These are phyloP conservation scores for Cutaneotrichosporon sp. DNA, from an alignment of 1,284 basidiomycete species.

Conservation along the genomic window DNA sequence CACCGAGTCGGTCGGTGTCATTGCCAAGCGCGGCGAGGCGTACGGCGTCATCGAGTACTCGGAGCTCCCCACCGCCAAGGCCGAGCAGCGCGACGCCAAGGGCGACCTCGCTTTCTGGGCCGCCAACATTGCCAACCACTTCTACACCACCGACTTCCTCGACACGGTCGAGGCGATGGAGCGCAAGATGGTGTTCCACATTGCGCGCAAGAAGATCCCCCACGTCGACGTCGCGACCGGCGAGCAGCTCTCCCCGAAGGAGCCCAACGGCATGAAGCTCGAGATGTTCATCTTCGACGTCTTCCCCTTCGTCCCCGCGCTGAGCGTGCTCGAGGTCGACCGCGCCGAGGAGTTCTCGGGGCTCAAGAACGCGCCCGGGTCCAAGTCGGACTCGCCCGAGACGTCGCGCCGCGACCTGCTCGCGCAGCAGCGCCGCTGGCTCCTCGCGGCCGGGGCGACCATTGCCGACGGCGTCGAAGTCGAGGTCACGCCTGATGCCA, in stretches of 20 bases:
- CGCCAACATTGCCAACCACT: conserved; percentile 98
- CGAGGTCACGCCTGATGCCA: conserved; percentile 84
- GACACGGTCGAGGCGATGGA: conserved; percentile 80
- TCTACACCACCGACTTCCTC: conserved; percentile 90
- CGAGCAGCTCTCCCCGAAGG: conserved; percentile 68
- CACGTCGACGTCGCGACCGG: conserved; percentile 72
- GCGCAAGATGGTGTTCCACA: conserved; percentile 89
- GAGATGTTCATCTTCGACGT: conserved; percentile 99
- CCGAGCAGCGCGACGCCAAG: conserved; percentile 69
- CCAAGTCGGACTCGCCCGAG: conserved; percentile 88
- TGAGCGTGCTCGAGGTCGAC: conserved; percentile 87
- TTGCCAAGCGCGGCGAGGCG: conserved; percentile 77
- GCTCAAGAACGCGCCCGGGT: conserved; percentile 94
- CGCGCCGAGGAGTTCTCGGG: conserved; percentile 92
- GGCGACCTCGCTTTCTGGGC: conserved; percentile 87
- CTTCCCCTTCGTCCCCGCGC: conserved; percentile 84
- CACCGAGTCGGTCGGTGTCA: conserved; percentile 91
- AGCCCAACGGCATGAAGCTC: conserved; percentile 99
- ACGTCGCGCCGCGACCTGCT: conserved; percentile 89
- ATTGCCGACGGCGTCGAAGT: conserved; percentile 67
- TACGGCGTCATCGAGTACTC: conserved; percentile 97
- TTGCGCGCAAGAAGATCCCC: conserved; percentile 98
- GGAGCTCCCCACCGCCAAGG: conserved; percentile 85
- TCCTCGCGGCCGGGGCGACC: conserved; percentile 74
- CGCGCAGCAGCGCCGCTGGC: conserved; percentile 84